Base-by-base conservation (phyloP, 768 basidiomycete genomes). In the Favolaschia claudopus region DNA sequence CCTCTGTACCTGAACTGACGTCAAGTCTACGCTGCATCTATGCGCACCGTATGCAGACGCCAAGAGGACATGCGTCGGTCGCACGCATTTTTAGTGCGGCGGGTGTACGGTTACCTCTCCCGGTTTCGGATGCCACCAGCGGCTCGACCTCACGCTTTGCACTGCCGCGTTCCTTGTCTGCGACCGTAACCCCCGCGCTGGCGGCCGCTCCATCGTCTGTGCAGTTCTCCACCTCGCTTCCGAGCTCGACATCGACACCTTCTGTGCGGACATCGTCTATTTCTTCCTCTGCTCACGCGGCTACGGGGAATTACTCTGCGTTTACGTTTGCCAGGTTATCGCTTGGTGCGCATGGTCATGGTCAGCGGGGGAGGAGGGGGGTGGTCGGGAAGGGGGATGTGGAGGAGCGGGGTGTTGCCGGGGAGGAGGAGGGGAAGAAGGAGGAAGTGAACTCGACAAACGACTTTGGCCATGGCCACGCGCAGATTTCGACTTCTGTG, bases 1-100 rank as follows among this genome's bases (percentile, higher is more conserved):
- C 31, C 3, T n/a, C n/a, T 29, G 17, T 27, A 28, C 45, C 55
- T 10, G 33, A 15, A 31, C 19, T n/a, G 34, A 34, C 12, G n/a
- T 55, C 60, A 1, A 89, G 92, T 8, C 70, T 91, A 63, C 81
- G 77, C 10, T 91, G 89, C 64, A 74, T 82, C 7, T 96, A 84
- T 69, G 89, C 92, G 0, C 93, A 95, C 75, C 87, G 94, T 7
- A 97, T 97, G 95, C 87, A 83, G 42, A 86, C 77, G 14, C 79
- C 91, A 2, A 83, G 87, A 39, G 85, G 84, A 5, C 95, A 97
- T 64, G 86, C 87, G 0, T 86, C 91, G 1, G 88, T 96, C 48
- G 70, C 78, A 46, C 84, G 84, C 29, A 85, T 94, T 17, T 82
- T 95, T 34, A 75, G 80, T 32, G 84, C 85, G 4, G 89, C 92